A percentile compares a stretch with the other conserved stretches of the same genome.
Conservation (phyloP, 495 filamentous ascomycete genomes). For the Podospora fimiseda region DNA sequence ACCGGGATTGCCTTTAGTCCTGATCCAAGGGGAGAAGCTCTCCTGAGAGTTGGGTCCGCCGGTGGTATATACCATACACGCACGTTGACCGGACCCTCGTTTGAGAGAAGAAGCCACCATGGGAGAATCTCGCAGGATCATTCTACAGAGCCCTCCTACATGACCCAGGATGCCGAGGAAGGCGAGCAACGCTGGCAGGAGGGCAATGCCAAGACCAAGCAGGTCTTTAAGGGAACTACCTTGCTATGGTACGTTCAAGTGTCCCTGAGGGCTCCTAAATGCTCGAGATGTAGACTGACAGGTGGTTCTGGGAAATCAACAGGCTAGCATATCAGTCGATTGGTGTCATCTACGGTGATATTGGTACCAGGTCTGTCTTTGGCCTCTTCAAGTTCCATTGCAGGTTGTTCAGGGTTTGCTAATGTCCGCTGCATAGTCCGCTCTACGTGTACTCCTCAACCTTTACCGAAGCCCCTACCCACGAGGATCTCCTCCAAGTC, state of each 20-base stretch:
- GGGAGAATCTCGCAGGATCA: slow-evolving; percentile 21
- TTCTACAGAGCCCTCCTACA: slow-evolving; percentile 10
- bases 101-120: slow-evolving; percentile 19
- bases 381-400: too few species aligned
- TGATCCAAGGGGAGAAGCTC: not conserved
- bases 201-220: slow-evolving; percentile 31
- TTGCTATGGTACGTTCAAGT: slow-evolving; percentile 37
- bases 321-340: slow-evolving; percentile 45
- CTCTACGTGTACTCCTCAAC: slow-evolving; percentile 70
- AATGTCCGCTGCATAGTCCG: slow-evolving; percentile 26
- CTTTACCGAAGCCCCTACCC: slow-evolving; percentile 51
- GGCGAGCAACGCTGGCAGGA: slow-evolving; percentile 35
- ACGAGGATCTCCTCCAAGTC: slow-evolving; percentile 60
- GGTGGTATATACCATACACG: slow-evolving; percentile 38
- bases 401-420: too few species aligned
- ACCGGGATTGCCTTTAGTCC: slow-evolving; percentile 6
- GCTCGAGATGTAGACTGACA: slow-evolving; percentile 7
- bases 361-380: slow-evolving; percentile 49
- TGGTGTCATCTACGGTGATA: slow-evolving; percentile 71
- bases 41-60: slow-evolving; percentile 7
- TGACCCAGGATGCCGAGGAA: slow-evolving; percentile 28
- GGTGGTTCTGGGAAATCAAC: not conserved
- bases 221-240: slow-evolving; percentile 39
- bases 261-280: too few species aligned
- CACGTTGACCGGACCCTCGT: slow-evolving; percentile 22